Base-by-base conservation (phyloP, 768 basidiomycete species). In the Chalciporus chontae region DNA sequence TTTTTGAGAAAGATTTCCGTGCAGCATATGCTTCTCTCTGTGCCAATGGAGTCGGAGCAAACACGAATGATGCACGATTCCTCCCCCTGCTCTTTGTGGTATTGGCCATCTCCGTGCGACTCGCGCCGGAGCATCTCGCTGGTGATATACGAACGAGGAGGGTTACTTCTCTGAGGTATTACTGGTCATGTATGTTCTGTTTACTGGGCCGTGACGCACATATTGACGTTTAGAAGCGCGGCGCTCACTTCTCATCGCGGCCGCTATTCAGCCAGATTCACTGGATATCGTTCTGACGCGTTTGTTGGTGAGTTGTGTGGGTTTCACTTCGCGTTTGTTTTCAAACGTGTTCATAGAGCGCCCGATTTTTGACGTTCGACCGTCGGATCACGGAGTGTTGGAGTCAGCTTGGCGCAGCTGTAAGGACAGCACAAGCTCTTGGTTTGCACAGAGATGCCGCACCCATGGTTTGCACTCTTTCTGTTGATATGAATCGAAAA, bases 21-120 rank as follows among this genome's bases (percentile, higher is more conserved):
- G 60, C 75, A 24, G 77, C 87, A 0, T 92, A 87, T 62, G 68
- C 76, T 17, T 83, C 86, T 5, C 71, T 90, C 39, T 77, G 85
- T 54, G 68, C 80, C 55, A 80, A 80, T 52, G 81, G 80, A 4
- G 70, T 80, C 14, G 73, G 79, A 44, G 74, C 85, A 24, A 85
- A 85, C 58, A 85, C 84, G 8, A 80, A 81, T 59, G 86, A 90
- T 62, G 79, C 89, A 62, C 84, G 87, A 43, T 94, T 90, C 65
- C 76, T 97, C 4, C 94, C 94, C 2, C 75, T 96, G n/a, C 74
- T 97, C 14, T 97, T 95, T 63, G 92, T 94, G 38, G 89, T 95
- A 1, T 75, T 97, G 32, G 93, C 94, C 11, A 90, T 93, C 41
- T 79, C 92, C 14, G 88, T 86, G 13, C 74, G 93, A 53, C 73